Evolutionary conservation across 345 rosid species (phyloP).

Genomic region (Crucihimalaya himalaica): DNA sequence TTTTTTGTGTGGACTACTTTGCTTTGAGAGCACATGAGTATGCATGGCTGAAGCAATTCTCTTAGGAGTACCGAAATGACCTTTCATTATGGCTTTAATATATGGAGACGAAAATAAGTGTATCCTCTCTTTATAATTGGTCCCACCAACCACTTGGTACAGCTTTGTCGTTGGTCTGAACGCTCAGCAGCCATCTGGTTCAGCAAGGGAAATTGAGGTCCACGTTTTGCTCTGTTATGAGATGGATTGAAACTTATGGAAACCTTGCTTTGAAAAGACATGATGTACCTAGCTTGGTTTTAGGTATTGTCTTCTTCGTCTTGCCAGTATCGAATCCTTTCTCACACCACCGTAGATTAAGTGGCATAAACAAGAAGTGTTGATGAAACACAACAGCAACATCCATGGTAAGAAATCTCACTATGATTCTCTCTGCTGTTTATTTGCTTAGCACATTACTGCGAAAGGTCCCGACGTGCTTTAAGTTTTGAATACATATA

Average conservation of each 20-base stretch:
- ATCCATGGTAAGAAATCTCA: slow-evolving; percentile 49
- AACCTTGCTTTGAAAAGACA: slow-evolving; percentile 70
- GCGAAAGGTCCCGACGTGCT: slow-evolving; percentile 14
- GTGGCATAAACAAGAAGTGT: slow-evolving; percentile 30
- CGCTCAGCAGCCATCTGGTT: slow-evolving; percentile 83
- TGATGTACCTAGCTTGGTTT: slow-evolving; percentile 80
- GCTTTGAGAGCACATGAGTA: too few species aligned
- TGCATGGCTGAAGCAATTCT: too few species aligned
- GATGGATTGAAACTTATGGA: slow-evolving; percentile 95
- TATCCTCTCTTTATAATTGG: slow-evolving; percentile 56
- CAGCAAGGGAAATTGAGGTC: slow-evolving; percentile 63
- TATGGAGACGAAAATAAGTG: too few species aligned
- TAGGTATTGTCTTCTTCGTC: slow-evolving; percentile 73
- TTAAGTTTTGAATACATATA: slow-evolving; percentile 45
- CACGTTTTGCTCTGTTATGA: slow-evolving; percentile 64
- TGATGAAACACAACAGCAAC: slow-evolving; percentile 47
- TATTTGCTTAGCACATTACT: not conserved
- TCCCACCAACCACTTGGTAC: slow-evolving; percentile 91
- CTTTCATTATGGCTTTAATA: too few species aligned
- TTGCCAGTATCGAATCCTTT: slow-evolving; percentile 77
- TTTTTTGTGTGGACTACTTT: too few species aligned
- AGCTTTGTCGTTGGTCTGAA: slow-evolving; percentile 91
- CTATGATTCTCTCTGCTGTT: slow-evolving; percentile 1
- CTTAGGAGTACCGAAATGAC: too few species aligned
- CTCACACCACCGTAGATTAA: slow-evolving; percentile 48